Percentiles rank a stretch among this genome's conserved stretches.
phyloP scores from a whole-genome alignment of 2,329 filamentous ascomycete species.

The Aciculosporium take region DNA sequence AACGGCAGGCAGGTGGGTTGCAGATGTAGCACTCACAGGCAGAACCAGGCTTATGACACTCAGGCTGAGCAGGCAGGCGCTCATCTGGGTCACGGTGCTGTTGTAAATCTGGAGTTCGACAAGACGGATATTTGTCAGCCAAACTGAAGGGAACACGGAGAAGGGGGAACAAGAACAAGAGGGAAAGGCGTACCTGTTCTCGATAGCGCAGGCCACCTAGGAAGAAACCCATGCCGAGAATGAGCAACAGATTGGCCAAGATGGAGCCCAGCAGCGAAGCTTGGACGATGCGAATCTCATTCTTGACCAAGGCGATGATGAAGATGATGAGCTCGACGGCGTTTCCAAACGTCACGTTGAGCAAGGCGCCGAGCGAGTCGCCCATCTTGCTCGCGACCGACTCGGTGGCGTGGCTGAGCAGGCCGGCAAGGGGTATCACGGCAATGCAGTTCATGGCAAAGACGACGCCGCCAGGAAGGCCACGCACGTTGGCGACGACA shows the following conservation, averaged over 20 bases:
- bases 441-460: conserved; percentile 65
- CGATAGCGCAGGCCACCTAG: conserved; percentile 73
- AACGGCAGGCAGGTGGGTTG: neutral
- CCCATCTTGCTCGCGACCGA: conserved; percentile 59
- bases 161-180: neutral
- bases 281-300: conserved; percentile 83
- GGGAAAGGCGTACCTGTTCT: conserved; percentile 50
- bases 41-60: conserved; percentile 80
- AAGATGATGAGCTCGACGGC: conserved; percentile 71
- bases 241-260: conserved; percentile 73
- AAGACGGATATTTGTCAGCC: neutral
- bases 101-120: conserved; percentile 67
- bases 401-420: conserved; percentile 61
- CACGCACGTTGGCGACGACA: conserved; percentile 38
- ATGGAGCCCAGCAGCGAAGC: conserved; percentile 83
- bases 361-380: conserved; percentile 56
- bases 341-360: conserved; percentile 69
- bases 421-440: conserved; percentile 58
- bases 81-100: conserved; percentile 92
- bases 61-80: conserved; percentile 77
- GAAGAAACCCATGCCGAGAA: conserved; percentile 84
- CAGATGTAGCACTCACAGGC: conserved; percentile 43
- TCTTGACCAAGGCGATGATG: conserved; percentile 16
- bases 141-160: fast-evolving
- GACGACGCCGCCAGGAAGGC: conserved; percentile 43